Conservation (phyloP, 345 rosid species). For the Alliaria petiolata region DNA sequence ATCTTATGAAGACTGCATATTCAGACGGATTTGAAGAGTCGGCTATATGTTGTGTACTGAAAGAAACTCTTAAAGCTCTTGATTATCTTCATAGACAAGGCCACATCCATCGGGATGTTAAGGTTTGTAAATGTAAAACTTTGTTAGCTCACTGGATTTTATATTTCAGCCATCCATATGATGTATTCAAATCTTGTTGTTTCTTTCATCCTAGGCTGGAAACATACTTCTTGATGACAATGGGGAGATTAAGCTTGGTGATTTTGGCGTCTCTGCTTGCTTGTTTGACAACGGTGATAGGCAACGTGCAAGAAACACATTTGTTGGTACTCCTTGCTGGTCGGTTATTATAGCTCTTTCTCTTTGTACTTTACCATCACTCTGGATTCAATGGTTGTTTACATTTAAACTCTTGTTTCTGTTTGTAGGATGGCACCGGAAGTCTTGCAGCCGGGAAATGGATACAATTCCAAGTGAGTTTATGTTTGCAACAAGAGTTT, state of each 20-base stretch:
- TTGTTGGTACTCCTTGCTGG: slow-evolving; percentile 99
- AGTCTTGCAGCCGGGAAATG: slow-evolving; percentile 96
- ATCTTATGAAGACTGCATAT: slow-evolving; percentile 92
- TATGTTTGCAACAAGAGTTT: not conserved
- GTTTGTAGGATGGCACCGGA: slow-evolving; percentile 98
- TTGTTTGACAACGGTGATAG: slow-evolving; percentile 97
- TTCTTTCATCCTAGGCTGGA: slow-evolving; percentile 64
- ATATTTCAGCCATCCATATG: not conserved
- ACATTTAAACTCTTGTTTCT: slow-evolving; percentile 14
- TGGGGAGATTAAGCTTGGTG: slow-evolving; percentile 93
- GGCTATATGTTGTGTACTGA: slow-evolving; percentile 81
- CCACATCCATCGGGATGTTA: slow-evolving; percentile 96
- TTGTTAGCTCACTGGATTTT: not conserved
- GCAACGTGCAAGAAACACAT: slow-evolving; percentile 91
- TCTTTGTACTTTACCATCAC: not conserved
- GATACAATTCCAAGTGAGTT: slow-evolving; percentile 96
- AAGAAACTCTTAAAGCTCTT: slow-evolving; percentile 97
- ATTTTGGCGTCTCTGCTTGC: slow-evolving; percentile 98
- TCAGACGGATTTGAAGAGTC: slow-evolving; percentile 92
- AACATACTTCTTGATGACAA: slow-evolving; percentile 79
- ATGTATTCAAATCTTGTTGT: not conserved
- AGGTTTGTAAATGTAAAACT: slow-evolving; percentile 46
- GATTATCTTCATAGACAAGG: slow-evolving; percentile 97
- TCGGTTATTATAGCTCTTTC: slow-evolving; percentile 27
- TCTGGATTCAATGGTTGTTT: not conserved